Conservation (phyloP, 805 yeast species). For the Ogataea chonburiensis region DNA sequence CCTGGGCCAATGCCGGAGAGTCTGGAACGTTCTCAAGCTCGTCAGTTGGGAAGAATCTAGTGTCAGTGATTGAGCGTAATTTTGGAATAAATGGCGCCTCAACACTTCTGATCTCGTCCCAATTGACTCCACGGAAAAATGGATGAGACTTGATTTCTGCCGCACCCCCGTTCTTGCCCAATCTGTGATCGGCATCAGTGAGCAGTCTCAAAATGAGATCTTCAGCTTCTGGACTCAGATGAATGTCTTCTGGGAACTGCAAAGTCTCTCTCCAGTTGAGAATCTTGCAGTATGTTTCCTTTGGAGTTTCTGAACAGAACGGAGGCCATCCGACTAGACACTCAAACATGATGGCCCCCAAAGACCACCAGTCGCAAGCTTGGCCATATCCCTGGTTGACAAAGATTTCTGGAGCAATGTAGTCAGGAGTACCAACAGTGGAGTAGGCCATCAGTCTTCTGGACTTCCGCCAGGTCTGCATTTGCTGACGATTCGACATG, state of each 20-base stretch:
- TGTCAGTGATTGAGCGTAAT: constrained; percentile 88
- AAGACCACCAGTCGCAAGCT: constrained; percentile 98
- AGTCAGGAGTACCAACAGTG: constrained; percentile 95
- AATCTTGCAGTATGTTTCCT: constrained; percentile 88
- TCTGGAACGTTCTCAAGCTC: constrained; percentile 95
- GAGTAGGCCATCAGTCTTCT: constrained; percentile 93
- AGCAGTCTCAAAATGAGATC: constrained; percentile 77
- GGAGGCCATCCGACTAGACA: constrained; percentile 98
- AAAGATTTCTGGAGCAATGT: constrained; percentile 93
- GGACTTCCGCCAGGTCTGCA: constrained; percentile 94
- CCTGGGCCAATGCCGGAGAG: constrained; percentile 69
- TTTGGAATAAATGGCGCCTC: constrained; percentile 94
- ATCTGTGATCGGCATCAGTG: constrained; percentile 73
- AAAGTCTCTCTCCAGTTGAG: constrained; percentile 87
- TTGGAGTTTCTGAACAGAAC: constrained; percentile 91
- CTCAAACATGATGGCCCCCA: constrained; percentile 96
- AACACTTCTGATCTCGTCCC: constrained; percentile 84
- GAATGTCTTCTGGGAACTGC: constrained; percentile 88
- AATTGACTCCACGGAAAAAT: constrained; percentile 92
- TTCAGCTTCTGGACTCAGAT: constrained; percentile 83
- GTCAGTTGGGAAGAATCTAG: constrained; percentile 97
- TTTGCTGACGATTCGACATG: constrained; percentile 90
- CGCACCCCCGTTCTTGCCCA: constrained; percentile 90
- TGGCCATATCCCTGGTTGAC: constrained; percentile 93
- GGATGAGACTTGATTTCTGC: constrained; percentile 88